phyloP scores from a whole-genome alignment of 139 green algal genomes.

The Chlamydomonas schloesseri region DNA sequence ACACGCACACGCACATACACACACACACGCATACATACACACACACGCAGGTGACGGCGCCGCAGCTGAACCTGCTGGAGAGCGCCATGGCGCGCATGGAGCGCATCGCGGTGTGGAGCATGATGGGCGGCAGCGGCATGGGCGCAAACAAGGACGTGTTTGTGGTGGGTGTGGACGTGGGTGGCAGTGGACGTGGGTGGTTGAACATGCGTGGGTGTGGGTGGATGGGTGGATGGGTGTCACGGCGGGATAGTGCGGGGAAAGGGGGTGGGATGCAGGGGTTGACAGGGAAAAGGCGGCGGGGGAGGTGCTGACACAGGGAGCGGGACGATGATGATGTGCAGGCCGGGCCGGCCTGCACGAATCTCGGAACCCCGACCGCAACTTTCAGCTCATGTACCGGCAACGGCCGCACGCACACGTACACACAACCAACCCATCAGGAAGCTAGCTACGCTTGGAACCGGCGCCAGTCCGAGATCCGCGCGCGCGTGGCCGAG shows the following conservation, averaged over 20 bases:
- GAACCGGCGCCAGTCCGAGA: constrained; percentile 49
- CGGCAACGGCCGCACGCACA: no score
- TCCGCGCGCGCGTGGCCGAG: constrained; percentile 13
- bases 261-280: neutral
- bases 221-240: no score
- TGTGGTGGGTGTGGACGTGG: constrained; percentile 36
- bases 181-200: neutral
- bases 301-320: no score
- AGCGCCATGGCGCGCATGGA: constrained; percentile 66
- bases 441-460: constrained; percentile 58
- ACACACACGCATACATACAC: no score
- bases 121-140: constrained; percentile 62
- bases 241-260: neutral
- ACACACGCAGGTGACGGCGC: constrained; percentile 52
- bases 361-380: no score
- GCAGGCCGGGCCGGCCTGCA: no score
- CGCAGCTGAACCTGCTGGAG: constrained; percentile 69
- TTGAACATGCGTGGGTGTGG: neutral
- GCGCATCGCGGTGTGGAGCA: constrained; percentile 61
- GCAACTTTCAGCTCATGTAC: no score
- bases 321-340: no score
- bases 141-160: constrained; percentile 63
- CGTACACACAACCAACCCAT: no score
- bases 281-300: neutral
- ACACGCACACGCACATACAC: no score